These are phyloP conservation scores for Chaetomium fimeti DNA, from an alignment of 495 filamentous ascomycete species.

Conservation along the genomic window DNA sequence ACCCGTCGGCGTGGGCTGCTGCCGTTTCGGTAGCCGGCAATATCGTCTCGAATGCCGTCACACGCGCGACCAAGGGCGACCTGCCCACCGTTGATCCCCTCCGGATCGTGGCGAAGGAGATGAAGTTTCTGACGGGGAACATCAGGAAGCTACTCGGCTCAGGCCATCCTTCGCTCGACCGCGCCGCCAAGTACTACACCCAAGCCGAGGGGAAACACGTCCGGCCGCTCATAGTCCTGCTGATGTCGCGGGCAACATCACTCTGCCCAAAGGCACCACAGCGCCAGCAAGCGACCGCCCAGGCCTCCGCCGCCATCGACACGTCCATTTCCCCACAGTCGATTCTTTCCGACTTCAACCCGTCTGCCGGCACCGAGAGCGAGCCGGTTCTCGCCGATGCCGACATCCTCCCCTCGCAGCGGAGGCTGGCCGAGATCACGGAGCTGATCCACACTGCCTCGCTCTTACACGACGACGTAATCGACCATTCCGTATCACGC, in stretches of 20 bases:
- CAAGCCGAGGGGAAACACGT: constrained; percentile 94
- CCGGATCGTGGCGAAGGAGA: constrained; percentile 85
- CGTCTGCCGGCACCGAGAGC: constrained; percentile 54
- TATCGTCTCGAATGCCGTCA: constrained; percentile 67
- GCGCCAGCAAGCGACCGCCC: constrained; percentile 37
- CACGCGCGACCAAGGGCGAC: constrained; percentile 54
- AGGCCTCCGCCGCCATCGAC: constrained; percentile 59
- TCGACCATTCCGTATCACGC: constrained; percentile 83
- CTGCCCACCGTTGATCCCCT: constrained; percentile 67
- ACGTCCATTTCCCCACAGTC: constrained; percentile 69
- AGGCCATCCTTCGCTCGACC: constrained; percentile 89
- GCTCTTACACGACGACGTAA: constrained; percentile 95
- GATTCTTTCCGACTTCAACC: constrained; percentile 82
- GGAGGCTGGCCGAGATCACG: constrained; percentile 90
- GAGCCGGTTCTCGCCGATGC: constrained; percentile 55
- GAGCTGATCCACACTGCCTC: constrained; percentile 97
- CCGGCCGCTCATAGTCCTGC: constrained; percentile 85
- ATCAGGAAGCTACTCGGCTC: constrained; percentile 85
- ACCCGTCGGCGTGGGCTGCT: constrained; percentile 48
- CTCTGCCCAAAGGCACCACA: constrained; percentile 64
- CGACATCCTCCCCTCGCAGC: constrained; percentile 87
- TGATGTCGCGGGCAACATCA: constrained; percentile 92
- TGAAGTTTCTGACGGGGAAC: constrained; percentile 89
- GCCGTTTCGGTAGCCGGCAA: constrained; percentile 77
- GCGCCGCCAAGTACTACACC: constrained; percentile 98